phyloP scores from a whole-genome alignment of 1,139 yeast species.

The Geotrichum fermentans region DNA sequence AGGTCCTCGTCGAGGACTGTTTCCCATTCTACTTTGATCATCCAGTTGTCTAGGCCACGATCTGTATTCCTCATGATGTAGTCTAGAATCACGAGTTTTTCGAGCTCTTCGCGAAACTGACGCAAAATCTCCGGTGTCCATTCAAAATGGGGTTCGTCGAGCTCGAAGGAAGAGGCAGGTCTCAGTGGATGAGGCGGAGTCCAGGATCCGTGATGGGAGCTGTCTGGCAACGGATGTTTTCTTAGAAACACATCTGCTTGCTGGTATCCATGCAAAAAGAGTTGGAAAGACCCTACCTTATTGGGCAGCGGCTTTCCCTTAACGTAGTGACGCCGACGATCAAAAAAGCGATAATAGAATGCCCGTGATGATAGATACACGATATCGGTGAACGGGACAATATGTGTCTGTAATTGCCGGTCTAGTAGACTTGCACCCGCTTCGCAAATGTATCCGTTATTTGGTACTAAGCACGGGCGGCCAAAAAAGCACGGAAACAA shows the following conservation, averaged over 20 bases:
- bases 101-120: conserved; percentile 60
- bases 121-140: conserved; percentile 53
- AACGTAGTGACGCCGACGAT: conserved; percentile 34
- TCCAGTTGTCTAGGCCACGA: conserved; percentile 73
- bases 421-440: conserved; percentile 67
- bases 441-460: conserved; percentile 67
- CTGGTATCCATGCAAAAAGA: conserved; percentile 53
- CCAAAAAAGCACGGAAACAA: conserved; percentile 77
- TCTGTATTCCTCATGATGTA: conserved; percentile 74
- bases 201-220: not conserved
- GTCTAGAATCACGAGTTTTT: conserved; percentile 65
- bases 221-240: conserved; percentile 52
- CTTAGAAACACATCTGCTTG: conserved; percentile 61
- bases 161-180: conserved; percentile 21
- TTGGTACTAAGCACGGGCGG: conserved; percentile 65
- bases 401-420: conserved; percentile 51
- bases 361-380: conserved; percentile 50
- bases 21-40: conserved; percentile 57
- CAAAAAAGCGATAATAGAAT: conserved; percentile 54
- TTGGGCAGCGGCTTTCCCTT: conserved; percentile 37
- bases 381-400: conserved; percentile 65
- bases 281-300: conserved; percentile 65
- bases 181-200: conserved; percentile 9
- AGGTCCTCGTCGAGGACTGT: conserved; percentile 24
- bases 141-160: conserved; percentile 36